Base-by-base conservation (phyloP, 192 early-diverging fungal species). In the Podila verticillata region DNA sequence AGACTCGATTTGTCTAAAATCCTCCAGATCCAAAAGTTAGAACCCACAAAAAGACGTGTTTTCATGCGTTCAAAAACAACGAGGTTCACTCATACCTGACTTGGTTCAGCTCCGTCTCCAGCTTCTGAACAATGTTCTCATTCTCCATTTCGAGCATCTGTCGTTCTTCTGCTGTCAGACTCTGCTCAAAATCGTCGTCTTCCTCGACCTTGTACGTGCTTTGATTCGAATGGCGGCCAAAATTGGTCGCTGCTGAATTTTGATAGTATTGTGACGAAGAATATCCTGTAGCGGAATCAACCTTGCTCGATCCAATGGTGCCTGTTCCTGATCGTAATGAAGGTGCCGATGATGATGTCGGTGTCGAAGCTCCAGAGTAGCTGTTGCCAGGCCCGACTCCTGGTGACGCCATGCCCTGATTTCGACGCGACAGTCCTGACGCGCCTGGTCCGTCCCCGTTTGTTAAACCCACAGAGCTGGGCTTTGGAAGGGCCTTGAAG, bases 141-240 rank as follows among this genome's bases (percentile, higher is more conserved):
- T 95, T 95, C 66, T 95, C 93, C 63, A 81, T 61, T 59, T 93
- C 91, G 29, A 95, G 78, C 78, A 91, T 84, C 68, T 89, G 85
- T 61, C 90, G 71, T 51, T 91, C 85, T 59, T 89, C 85, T 20
- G 87, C 79, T 3, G 74, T 83, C 35, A 90, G 57, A 29, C 80
- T 67, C 5, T 83, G 62, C 51, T 87, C 86, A 63, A 92, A 74
- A 20, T 85, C 85, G 62, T 88, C 84, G 0, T 88, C 83, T 7
- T 83, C 67, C 15, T 73, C 72, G 12, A 48, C 70, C 51, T 65
- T 57, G n/a, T 39, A 35, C 22, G 20, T 19, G 36, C 29, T 48
- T 7, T 26, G 66, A 19, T 49, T 47, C 8, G 47, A n/a, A 61
- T 26, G 26, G 47, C 36, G 61, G 26, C 24, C 39, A 24, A 54